Evolutionary conservation across 2,329 filamentous ascomycete genomes (phyloP).

Genomic region (Amphichorda felina): DNA sequence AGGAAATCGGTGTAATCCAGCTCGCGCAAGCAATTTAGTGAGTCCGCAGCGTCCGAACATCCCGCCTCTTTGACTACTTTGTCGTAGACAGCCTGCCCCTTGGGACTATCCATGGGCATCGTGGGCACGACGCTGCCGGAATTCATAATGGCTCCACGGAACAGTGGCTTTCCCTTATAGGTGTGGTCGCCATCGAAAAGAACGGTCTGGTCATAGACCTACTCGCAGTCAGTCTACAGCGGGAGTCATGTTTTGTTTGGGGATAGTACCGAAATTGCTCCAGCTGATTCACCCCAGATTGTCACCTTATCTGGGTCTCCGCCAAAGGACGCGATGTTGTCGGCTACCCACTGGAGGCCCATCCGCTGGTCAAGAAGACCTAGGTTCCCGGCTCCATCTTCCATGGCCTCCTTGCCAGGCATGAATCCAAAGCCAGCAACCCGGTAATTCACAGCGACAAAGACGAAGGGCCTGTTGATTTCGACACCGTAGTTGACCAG

Average conservation of each 20-base stretch:
- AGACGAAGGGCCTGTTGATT: constrained; percentile 44
- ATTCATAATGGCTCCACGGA: constrained; percentile 55
- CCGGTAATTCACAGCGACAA: constrained; percentile 54
- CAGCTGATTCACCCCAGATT: constrained; percentile 51
- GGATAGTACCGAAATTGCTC: constrained; percentile 50
- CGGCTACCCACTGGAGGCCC: constrained; percentile 49
- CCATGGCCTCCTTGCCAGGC: constrained; percentile 40
- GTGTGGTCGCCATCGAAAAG: constrained; percentile 49
- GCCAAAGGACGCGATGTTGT: constrained; percentile 54
- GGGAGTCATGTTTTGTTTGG: too few species aligned
- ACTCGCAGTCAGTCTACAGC: too few species aligned
- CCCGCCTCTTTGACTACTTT: constrained; percentile 36
- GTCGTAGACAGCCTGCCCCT: constrained; percentile 44
- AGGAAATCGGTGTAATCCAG: constrained; percentile 39
- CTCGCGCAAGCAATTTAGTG: constrained; percentile 41
- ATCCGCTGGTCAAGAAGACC: constrained; percentile 49
- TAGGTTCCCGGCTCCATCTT: constrained; percentile 43
- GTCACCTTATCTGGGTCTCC: constrained; percentile 54
- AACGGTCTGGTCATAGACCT: constrained; percentile 48
- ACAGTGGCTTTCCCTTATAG: constrained; percentile 41
- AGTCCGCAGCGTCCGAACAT: constrained; percentile 36
- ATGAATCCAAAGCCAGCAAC: constrained; percentile 46
- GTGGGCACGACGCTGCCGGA: constrained; percentile 38
- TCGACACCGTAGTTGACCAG: constrained; percentile 21
- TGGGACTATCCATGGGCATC: constrained; percentile 39